Percentiles rank a stretch among this genome's conserved stretches.
phyloP scores from a whole-genome alignment of 768 basidiomycete genomes.

The Mycena latifolia region DNA sequence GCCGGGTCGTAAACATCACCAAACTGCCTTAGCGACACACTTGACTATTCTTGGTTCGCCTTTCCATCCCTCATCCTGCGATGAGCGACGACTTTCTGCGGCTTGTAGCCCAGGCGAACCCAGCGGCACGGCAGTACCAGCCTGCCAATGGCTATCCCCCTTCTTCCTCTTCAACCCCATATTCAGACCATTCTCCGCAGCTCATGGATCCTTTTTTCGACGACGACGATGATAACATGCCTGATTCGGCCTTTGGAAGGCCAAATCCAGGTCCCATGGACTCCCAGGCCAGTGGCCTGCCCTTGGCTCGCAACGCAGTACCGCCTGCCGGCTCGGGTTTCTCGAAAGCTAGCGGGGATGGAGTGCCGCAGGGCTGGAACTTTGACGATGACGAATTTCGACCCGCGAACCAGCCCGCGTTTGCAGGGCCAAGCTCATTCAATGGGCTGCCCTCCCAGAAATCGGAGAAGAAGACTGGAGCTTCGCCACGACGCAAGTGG shows the following conservation, averaged over 20 bases:
- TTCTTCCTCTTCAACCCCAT: slow-evolving; percentile 54
- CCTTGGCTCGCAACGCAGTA: slow-evolving; percentile 69
- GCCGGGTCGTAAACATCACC: no score
- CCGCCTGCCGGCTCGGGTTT: slow-evolving; percentile 69
- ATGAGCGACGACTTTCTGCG: slow-evolving; percentile 83
- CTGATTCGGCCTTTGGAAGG: slow-evolving; percentile 76
- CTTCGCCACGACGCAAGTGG: slow-evolving; percentile 60
- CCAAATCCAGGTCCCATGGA: slow-evolving; percentile 56
- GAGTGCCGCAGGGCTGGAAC: slow-evolving; percentile 77
- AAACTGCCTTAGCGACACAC: slow-evolving; percentile 14
- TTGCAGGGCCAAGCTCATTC: slow-evolving; percentile 58
- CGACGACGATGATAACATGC: slow-evolving; percentile 81
- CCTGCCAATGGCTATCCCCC: slow-evolving; percentile 74
- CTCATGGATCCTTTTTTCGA: slow-evolving; percentile 91
- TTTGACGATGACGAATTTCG: slow-evolving; percentile 76
- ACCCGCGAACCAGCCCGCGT: slow-evolving; percentile 49
- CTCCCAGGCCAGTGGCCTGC: slow-evolving; percentile 68
- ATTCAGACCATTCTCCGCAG: slow-evolving; percentile 59
- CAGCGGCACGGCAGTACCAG: slow-evolving; percentile 66
- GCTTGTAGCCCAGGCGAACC: slow-evolving; percentile 80
- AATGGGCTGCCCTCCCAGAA: slow-evolving; percentile 43
- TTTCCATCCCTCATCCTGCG: not conserved
- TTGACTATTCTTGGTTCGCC: not conserved
- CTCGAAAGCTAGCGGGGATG: slow-evolving; percentile 59
- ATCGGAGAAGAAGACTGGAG: slow-evolving; percentile 35